Base-by-base conservation (phyloP, 2,329 filamentous ascomycete genomes). In the Colletotrichum viniferum region DNA sequence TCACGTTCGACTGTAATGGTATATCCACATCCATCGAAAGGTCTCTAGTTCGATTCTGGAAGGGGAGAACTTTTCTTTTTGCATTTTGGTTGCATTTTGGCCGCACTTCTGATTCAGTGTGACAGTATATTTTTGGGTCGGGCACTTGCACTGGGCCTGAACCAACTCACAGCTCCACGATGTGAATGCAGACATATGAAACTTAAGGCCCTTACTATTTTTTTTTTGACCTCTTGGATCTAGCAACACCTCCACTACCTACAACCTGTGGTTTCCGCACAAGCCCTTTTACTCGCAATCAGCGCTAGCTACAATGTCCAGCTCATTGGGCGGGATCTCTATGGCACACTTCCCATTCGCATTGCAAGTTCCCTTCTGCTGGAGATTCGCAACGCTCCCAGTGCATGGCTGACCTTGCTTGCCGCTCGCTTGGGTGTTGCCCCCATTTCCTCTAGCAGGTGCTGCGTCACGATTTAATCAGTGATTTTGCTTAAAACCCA, bases 1-100 rank as follows among this genome's bases (percentile, higher is more conserved):
- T 69, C 66, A 69, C 66, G 66, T 69, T 69, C 66, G 66, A 69
- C 66, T 69, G 66, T 69, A 69, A 69, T 69, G 55, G 66, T 60
- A 13, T 34, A 55, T 61, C 55, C 66, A 61, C 16, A 12, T n/a
- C 43, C 14, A 69, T 69, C 66, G 66, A 69, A 69, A 69, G 66
- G 66, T 69, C 66, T 43, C 66, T 69, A 69, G 66, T 69, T 69
- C 66, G 66, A 69, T 69, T 69, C 66, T 69, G 66, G 66, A 30
- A 69, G 66, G 66, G 66, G 66, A 69, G 66, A 69, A 7, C n/a
- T 4, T 9, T 4, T 21, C 21, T 16, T 69, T 61, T 48, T 69
- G 16, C 6, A 3, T 10, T 21, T 36, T 36, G 16, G n/a, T 48
- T 69, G 16, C 6, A 3, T 10, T 21, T 36, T 36, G 16, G n/a